Conservation (phyloP, 139 green algal genomes). For the Tetradesmus lagerheimii region DNA sequence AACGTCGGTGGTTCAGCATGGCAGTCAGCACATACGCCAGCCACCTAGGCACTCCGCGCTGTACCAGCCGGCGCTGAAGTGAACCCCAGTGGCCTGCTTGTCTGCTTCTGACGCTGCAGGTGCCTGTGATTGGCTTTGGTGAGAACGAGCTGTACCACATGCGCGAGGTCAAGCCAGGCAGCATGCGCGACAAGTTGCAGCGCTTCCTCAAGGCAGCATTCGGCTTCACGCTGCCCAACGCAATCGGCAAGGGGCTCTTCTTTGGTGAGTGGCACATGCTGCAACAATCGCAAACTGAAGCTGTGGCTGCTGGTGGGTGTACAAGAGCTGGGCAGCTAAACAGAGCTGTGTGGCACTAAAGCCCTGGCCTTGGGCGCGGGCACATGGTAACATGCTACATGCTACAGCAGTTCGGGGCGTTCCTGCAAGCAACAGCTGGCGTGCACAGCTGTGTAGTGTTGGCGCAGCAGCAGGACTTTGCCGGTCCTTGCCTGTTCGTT, state of each 20-base stretch:
- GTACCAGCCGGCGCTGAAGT: too few relatives aligned
- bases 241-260: constrained; percentile 24
- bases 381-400: too few relatives aligned
- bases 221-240: constrained; percentile 46
- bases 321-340: too few relatives aligned
- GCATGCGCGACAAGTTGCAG: constrained; percentile 4
- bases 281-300: too few relatives aligned
- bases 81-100: not conserved
- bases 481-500: too few relatives aligned
- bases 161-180: constrained; percentile 33
- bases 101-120: not conserved
- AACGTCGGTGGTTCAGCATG: too few relatives aligned
- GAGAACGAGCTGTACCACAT: constrained; percentile 58
- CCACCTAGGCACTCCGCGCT: too few relatives aligned
- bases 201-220: constrained; percentile 36
- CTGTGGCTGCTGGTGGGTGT: too few relatives aligned
- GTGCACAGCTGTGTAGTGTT: not conserved
- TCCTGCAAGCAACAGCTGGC: too few relatives aligned
- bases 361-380: too few relatives aligned
- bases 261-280: constrained; percentile 20
- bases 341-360: too few relatives aligned
- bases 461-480: not conserved
- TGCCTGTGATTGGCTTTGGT: constrained; percentile 60
- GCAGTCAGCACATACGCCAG: too few relatives aligned
- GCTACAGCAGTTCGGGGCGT: not conserved